Percentiles rank a stretch among this genome's conserved stretches.
phyloP scores from a whole-genome alignment of 2,329 filamentous ascomycete genomes.

The Pseudocercospora macadamiae region DNA sequence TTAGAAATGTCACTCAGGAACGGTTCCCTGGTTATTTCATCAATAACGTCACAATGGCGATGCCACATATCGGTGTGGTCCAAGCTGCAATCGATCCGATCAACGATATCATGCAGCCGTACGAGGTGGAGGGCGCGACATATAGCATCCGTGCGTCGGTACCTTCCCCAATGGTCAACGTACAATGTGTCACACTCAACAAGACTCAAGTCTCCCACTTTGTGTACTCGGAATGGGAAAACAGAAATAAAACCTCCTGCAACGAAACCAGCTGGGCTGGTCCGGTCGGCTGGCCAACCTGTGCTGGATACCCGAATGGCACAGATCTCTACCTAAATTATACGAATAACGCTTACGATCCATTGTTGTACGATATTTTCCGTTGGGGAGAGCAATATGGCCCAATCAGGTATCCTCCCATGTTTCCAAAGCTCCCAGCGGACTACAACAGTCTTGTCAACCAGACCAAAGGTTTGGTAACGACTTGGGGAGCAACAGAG shows the following conservation, averaged over 20 bases:
- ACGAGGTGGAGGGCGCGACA: slow-evolving; percentile 63
- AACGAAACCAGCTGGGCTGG: slow-evolving; percentile 15
- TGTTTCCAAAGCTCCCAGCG: slow-evolving; percentile 56
- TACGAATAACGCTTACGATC: neutral
- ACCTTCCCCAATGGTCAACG: slow-evolving; percentile 70
- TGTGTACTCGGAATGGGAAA: slow-evolving; percentile 66
- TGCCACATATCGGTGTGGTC: slow-evolving; percentile 74
- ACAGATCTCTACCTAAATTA: slow-evolving; percentile 26
- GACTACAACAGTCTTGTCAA: slow-evolving; percentile 70
- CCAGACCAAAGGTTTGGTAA: slow-evolving; percentile 37
- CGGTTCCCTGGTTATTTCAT: slow-evolving; percentile 43
- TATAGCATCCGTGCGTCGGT: slow-evolving; percentile 71
- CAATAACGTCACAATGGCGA: slow-evolving; percentile 76
- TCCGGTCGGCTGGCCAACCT: slow-evolving; percentile 18
- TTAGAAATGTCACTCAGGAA: slow-evolving; percentile 55
- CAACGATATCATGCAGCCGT: slow-evolving; percentile 72
- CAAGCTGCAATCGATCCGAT: slow-evolving; percentile 61
- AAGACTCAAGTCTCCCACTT: slow-evolving; percentile 63
- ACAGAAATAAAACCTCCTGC: slow-evolving; percentile 30
- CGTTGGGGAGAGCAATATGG: slow-evolving; percentile 61
- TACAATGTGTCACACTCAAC: slow-evolving; percentile 71
- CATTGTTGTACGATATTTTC: slow-evolving; percentile 75
- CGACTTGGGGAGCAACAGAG: slow-evolving; percentile 49
- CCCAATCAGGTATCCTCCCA: slow-evolving; percentile 40
- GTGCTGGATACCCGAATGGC: slow-evolving; percentile 9